A percentile compares a stretch with the other conserved stretches of the same genome.
Evolutionary conservation across 202 grass and related monocot species (phyloP).

Genomic region (Bolboschoenoplectus hybrid): DNA sequence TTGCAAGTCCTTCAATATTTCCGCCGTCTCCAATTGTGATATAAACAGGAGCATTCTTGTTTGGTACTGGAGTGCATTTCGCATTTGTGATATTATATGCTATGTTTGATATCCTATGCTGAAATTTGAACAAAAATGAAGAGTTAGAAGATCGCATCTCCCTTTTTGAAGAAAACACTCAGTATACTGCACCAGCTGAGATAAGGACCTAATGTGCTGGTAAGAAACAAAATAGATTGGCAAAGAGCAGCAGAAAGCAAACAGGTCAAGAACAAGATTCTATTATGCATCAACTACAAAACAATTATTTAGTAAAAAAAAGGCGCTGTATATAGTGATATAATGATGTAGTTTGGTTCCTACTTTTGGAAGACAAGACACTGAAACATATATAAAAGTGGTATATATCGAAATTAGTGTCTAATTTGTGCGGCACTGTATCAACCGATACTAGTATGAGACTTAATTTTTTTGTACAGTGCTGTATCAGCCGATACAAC

Average conservation of each 20-base stretch:
- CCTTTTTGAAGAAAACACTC: background rate
- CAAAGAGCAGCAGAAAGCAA: background rate
- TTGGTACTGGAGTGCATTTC: conserved; percentile 54
- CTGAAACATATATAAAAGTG: background rate
- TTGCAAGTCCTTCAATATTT: conserved; percentile 76
- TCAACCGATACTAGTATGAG: background rate
- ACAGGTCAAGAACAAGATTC: background rate
- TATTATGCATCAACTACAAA: background rate
- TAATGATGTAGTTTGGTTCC: background rate
- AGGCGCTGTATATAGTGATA: background rate
- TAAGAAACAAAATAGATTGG: background rate
- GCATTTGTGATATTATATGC: conserved; percentile 72
- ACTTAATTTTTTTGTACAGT: no score
- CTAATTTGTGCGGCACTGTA: background rate
- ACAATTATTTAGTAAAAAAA: background rate
- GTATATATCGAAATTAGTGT: background rate
- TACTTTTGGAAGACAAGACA: background rate
- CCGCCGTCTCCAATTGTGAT: conserved; percentile 82
- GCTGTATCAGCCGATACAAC: background rate
- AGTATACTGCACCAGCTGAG: background rate
- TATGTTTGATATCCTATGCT: conserved; percentile 75
- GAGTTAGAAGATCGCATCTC: background rate
- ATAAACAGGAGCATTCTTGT: conserved; percentile 65
- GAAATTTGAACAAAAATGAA: conserved; percentile 33
- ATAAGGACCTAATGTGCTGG: background rate